Percentiles rank a stretch among this genome's conserved stretches.
Conservation (phyloP, 257 asterid species). For the Penstemon barbatus region DNA sequence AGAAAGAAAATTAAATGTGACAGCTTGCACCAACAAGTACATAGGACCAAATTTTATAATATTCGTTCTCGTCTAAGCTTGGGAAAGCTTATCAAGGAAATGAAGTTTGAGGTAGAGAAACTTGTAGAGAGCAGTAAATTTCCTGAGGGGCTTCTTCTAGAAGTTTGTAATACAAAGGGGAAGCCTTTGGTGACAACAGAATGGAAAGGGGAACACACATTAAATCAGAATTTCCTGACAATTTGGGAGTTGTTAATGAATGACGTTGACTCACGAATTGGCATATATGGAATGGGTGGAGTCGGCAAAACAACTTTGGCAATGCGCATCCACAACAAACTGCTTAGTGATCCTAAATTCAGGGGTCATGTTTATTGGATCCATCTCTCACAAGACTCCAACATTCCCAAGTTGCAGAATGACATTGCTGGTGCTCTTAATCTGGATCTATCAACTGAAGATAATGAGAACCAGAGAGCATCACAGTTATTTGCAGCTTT, state of each 20-base stretch:
- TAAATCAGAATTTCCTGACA: slow-evolving; percentile 21
- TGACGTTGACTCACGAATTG: slow-evolving; percentile 20
- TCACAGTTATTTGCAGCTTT: slow-evolving; percentile 20
- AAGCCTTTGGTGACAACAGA: slow-evolving; percentile 28
- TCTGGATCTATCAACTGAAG: slow-evolving; percentile 23
- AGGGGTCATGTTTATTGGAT: slow-evolving; percentile 31
- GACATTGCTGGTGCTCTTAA: slow-evolving; percentile 24
- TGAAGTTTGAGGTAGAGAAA: slow-evolving; percentile 21
- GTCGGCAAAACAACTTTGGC: slow-evolving; percentile 37
- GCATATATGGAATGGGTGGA: slow-evolving; percentile 37
- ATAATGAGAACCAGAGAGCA: slow-evolving; percentile 30
- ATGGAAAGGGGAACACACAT: slow-evolving; percentile 23
- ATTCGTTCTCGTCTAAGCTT: slow-evolving; percentile 14
- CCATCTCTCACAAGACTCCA: slow-evolving; percentile 27
- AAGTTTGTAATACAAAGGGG: slow-evolving; percentile 29
- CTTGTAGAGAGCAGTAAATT: slow-evolving; percentile 28
- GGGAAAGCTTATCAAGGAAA: slow-evolving; percentile 21
- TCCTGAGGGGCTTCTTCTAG: slow-evolving; percentile 27
- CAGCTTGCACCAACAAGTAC: slow-evolving; percentile 21
- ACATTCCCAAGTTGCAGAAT: slow-evolving; percentile 22
- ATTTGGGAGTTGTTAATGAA: slow-evolving; percentile 31
- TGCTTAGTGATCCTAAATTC: slow-evolving; percentile 26
- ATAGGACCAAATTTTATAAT: slow-evolving; percentile 21
- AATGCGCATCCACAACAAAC: slow-evolving; percentile 29
- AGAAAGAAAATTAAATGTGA: slow-evolving; percentile 18